A percentile compares a stretch with the other conserved stretches of the same genome.
These are phyloP conservation scores for Pseudocercospora vitis DNA, from an alignment of 2,329 filamentous ascomycete genomes.

Conservation along the genomic window DNA sequence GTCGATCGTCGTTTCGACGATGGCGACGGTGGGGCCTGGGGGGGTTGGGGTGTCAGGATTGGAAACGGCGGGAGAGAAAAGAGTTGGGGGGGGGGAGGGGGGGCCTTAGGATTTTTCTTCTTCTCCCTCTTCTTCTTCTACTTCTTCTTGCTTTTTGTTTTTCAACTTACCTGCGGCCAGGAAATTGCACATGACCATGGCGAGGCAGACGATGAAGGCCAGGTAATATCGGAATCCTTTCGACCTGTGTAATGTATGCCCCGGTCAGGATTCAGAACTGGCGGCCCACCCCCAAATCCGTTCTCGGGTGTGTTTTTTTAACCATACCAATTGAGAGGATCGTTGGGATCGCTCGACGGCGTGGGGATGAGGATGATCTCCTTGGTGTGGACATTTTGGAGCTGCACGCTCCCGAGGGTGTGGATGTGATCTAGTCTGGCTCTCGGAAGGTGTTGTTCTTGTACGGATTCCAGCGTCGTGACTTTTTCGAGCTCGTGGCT, in stretches of 20 bases:
- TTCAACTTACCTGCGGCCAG: slow-evolving; percentile 48
- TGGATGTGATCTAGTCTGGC: neutral
- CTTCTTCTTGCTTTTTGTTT: no score
- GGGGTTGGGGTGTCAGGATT: no score
- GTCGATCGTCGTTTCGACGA: slow-evolving; percentile 48
- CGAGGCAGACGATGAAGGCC: slow-evolving; percentile 51
- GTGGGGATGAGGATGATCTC: slow-evolving; percentile 53
- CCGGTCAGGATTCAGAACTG: no score
- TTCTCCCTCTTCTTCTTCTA: no score
- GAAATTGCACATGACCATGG: slow-evolving; percentile 59
- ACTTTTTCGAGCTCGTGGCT: neutral
- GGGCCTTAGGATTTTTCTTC: no score
- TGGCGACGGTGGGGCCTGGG: slow-evolving; percentile 53
- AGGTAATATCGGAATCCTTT: slow-evolving; percentile 53
- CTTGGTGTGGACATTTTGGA: slow-evolving; percentile 21
- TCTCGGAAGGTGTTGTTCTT: neutral
- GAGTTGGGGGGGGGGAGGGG: no score
- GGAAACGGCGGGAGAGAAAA: no score
- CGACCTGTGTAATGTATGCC: slow-evolving; percentile 44
- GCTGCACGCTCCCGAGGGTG: slow-evolving; percentile 12
- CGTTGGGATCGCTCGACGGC: slow-evolving; percentile 53
- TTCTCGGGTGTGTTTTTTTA: no score
- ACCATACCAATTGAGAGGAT: slow-evolving; percentile 52
- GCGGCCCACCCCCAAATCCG: no score
- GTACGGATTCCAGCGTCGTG: neutral